These are phyloP conservation scores for Wickerhamomyces canadensis DNA, from an alignment of 805 yeast species.

Conservation along the genomic window DNA sequence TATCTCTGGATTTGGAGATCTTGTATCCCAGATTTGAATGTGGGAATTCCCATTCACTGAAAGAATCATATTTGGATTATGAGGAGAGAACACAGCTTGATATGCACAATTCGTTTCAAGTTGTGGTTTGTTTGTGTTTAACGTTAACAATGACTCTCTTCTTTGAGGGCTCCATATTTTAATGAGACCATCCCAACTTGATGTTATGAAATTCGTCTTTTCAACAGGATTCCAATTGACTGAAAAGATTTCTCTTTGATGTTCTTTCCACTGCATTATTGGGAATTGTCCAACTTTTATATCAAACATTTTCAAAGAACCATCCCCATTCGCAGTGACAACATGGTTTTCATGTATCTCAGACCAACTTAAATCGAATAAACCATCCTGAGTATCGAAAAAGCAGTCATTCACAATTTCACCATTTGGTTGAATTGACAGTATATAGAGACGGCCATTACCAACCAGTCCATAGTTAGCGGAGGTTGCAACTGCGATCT, in stretches of 20 bases:
- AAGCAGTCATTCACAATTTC: conserved; percentile 43
- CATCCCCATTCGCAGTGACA: conserved; percentile 84
- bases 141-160: conserved; percentile 49
- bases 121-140: conserved; percentile 32
- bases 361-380: conserved; percentile 86
- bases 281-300: conserved; percentile 62
- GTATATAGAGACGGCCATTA: conserved; percentile 73
- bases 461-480: conserved; percentile 95
- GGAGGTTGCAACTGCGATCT: conserved; percentile 83
- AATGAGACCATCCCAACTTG: conserved; percentile 91
- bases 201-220: conserved; percentile 62
- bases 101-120: conserved; percentile 57
- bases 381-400: conserved; percentile 91
- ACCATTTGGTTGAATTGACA: conserved; percentile 68
- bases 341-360: conserved; percentile 87
- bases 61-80: conserved; percentile 62
- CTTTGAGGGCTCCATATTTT: conserved; percentile 73
- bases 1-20: conserved; percentile 56
- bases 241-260: conserved; percentile 66
- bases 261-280: conserved; percentile 71
- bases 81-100: conserved; percentile 79
- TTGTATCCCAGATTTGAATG: conserved; percentile 75
- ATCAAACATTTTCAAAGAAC: conserved; percentile 79
- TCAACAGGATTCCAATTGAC: conserved; percentile 70
- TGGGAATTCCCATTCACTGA: conserved; percentile 73